Conservation (phyloP, 2,329 filamentous ascomycete species). For the Fusarium pseudoanthophilum region DNA sequence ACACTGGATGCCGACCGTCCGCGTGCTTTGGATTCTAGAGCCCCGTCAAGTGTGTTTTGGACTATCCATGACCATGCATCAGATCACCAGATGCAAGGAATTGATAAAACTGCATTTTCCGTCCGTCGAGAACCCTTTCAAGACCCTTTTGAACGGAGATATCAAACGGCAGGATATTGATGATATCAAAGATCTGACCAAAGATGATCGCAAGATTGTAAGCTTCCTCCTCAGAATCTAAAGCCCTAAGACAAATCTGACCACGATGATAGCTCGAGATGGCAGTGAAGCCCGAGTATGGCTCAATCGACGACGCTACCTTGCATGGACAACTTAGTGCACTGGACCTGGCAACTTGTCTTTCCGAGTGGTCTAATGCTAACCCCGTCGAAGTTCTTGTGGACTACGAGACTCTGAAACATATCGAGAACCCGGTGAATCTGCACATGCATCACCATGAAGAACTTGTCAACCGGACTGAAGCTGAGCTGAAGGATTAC, state of each 20-base stretch:
- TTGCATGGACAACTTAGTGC: slow-evolving; percentile 36
- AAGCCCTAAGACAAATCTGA: neutral
- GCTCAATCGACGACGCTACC: slow-evolving; percentile 27
- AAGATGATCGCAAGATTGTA: slow-evolving; percentile 26
- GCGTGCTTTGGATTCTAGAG: slow-evolving; percentile 41
- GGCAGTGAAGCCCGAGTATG: slow-evolving; percentile 32
- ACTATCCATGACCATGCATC: slow-evolving; percentile 25
- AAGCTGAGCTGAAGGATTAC: slow-evolving; percentile 27
- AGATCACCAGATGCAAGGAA: slow-evolving; percentile 23
- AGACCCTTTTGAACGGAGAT: slow-evolving; percentile 38
- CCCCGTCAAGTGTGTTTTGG: slow-evolving; percentile 41
- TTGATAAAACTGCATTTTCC: slow-evolving; percentile 35
- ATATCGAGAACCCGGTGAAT: slow-evolving; percentile 59
- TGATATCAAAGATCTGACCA: slow-evolving; percentile 8
- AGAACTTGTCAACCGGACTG: slow-evolving; percentile 36
- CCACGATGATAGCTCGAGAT: slow-evolving; percentile 17
- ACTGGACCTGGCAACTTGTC: slow-evolving; percentile 35
- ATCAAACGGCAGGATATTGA: slow-evolving; percentile 30
- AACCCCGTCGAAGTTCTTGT: slow-evolving; percentile 47
- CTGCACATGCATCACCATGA: slow-evolving; percentile 55
- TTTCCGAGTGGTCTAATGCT: slow-evolving; percentile 30
- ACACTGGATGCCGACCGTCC: slow-evolving; percentile 11
- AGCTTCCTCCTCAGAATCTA: neutral
- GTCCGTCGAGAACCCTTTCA: slow-evolving; percentile 22
- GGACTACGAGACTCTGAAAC: slow-evolving; percentile 51